Conservation (phyloP, 2,329 filamentous ascomycete species). For the Phyllosticta citrichinensis region DNA sequence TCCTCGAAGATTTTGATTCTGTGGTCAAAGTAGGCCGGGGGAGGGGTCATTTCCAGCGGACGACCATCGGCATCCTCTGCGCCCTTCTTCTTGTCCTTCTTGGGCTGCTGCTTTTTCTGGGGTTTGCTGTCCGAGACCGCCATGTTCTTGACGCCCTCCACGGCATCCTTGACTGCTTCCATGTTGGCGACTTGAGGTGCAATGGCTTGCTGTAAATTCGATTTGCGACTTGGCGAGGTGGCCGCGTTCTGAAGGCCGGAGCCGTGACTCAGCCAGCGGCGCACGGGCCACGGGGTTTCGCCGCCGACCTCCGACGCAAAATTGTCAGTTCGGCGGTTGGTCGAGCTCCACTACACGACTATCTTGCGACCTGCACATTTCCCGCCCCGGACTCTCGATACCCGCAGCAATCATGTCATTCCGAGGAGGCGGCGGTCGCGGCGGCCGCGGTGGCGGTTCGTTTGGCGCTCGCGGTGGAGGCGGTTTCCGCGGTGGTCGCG, state of each 20-base stretch:
- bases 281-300: not conserved
- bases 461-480: conserved; percentile 38
- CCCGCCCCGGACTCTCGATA: conserved; percentile 14
- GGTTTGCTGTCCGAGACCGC: conserved; percentile 32
- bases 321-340: not conserved
- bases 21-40: conserved; percentile 70
- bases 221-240: not conserved
- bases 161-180: conserved; percentile 41
- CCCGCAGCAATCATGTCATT: conserved; percentile 47
- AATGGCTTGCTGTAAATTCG: not conserved
- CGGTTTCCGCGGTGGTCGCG: conserved; percentile 45
- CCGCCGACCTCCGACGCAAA: conserved; percentile 6
- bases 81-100: conserved; percentile 33
- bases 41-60: conserved; percentile 39
- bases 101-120: conserved; percentile 19
- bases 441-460: conserved; percentile 34
- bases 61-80: conserved; percentile 26
- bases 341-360: not conserved
- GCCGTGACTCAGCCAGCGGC: conserved; percentile 12
- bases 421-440: conserved; percentile 34
- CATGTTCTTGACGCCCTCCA: conserved; percentile 52
- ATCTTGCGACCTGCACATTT: conserved; percentile 10
- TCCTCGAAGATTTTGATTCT: conserved; percentile 81
- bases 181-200: conserved; percentile 24
- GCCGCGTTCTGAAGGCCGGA: conserved; percentile 7